Percentiles rank a stretch among this genome's conserved stretches.
Conservation (phyloP, 2,329 filamentous ascomycete genomes). For the Pseudogymnoascus sp. region DNA sequence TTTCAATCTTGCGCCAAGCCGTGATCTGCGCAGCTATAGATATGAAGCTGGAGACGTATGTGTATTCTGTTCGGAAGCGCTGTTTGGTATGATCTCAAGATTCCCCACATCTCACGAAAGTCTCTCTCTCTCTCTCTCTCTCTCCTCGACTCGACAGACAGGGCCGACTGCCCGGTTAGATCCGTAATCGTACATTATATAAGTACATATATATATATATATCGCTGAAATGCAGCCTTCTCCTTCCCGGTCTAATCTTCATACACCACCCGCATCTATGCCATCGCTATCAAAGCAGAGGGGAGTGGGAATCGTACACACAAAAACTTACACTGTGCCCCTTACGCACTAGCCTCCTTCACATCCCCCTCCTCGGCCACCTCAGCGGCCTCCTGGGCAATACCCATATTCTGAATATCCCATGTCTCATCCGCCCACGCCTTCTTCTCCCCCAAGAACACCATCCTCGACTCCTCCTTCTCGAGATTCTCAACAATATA, state of each 20-base stretch:
- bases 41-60: slow-evolving; percentile 37
- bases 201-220: slow-evolving; percentile 12
- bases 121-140: no score
- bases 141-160: neutral
- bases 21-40: slow-evolving; percentile 43
- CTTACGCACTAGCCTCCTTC: slow-evolving; percentile 16
- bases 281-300: slow-evolving; percentile 6
- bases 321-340: slow-evolving; percentile 18
- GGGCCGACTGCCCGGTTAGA: neutral
- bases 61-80: slow-evolving; percentile 46
- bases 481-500: slow-evolving; percentile 65
- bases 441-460: slow-evolving; percentile 77
- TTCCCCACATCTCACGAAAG: neutral
- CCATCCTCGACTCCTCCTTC: slow-evolving; percentile 51
- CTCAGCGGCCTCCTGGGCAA: slow-evolving; percentile 39
- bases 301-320: slow-evolving; percentile 12
- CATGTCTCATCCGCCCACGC: slow-evolving; percentile 68
- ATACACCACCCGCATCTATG: neutral
- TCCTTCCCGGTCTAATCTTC: neutral
- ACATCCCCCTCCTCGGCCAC: slow-evolving; percentile 23
- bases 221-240: slow-evolving; percentile 8
- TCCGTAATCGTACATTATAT: slow-evolving; percentile 9
- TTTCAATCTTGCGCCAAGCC: slow-evolving; percentile 43
- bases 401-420: slow-evolving; percentile 66
- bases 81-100: slow-evolving; percentile 11